A percentile compares a stretch with the other conserved stretches of the same genome.
These are phyloP conservation scores for Mortierella hygrophila DNA, from an alignment of 192 early-diverging fungal species.

Conservation along the genomic window DNA sequence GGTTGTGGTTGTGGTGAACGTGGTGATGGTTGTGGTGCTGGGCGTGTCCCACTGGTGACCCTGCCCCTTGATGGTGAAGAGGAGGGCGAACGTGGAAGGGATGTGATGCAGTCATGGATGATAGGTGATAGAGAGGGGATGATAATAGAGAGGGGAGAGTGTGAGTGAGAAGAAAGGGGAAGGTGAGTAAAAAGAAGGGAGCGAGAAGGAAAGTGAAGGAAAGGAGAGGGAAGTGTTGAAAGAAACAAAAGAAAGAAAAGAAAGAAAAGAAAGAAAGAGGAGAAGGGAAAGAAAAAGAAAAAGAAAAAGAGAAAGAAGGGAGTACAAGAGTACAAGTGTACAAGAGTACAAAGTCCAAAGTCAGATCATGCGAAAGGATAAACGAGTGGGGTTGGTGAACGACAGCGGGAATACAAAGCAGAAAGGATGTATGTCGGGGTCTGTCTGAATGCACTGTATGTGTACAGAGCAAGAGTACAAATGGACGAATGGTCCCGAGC, in stretches of 20 bases:
- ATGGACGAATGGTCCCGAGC: background rate
- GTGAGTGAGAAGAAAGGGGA: background rate
- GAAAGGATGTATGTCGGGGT: background rate
- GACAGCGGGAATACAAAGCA: background rate
- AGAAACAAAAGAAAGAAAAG: background rate
- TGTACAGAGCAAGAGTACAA: background rate
- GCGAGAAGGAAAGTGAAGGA: background rate
- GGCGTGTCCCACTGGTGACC: background rate
- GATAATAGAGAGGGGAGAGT: too few species aligned
- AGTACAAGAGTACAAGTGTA: background rate
- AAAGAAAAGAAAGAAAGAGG: background rate
- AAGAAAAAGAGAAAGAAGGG: background rate
- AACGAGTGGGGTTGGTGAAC: background rate
- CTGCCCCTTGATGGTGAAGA: too few species aligned
- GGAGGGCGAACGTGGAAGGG: too few species aligned
- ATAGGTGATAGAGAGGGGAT: too few species aligned
- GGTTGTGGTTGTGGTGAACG: too few species aligned
- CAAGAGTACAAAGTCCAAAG: conserved; percentile 5
- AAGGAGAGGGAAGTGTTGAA: background rate
- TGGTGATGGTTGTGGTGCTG: background rate
- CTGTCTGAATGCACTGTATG: background rate
- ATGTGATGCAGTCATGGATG: too few species aligned
- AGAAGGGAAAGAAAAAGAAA: background rate
- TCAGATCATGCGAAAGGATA: background rate
- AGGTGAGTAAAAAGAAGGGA: background rate